Conservation (phyloP, 306 rosid species). For the Cyclanthera cordifolia region DNA sequence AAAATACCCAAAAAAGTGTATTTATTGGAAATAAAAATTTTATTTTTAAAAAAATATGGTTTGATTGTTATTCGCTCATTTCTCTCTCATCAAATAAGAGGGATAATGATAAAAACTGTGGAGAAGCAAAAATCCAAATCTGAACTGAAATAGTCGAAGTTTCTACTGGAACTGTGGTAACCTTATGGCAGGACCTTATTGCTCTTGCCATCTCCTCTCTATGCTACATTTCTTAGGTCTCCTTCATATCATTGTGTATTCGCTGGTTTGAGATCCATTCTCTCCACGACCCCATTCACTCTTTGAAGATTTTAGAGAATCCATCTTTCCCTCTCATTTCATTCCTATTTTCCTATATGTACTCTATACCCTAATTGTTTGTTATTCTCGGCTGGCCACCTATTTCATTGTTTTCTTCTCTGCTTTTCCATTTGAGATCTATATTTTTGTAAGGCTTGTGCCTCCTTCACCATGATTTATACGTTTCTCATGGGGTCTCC, state of each 20-base stretch:
- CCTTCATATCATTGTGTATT: not conserved
- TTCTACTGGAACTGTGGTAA: not conserved
- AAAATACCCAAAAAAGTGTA: too few relatives aligned
- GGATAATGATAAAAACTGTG: too few relatives aligned
- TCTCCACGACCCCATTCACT: not conserved
- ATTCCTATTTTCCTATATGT: not conserved
- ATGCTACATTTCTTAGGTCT: too few relatives aligned
- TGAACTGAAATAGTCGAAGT: too few relatives aligned
- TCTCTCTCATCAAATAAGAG: too few relatives aligned
- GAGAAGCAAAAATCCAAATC: too few relatives aligned
- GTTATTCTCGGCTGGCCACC: not conserved
- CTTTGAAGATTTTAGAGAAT: not conserved
- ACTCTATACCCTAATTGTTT: not conserved
- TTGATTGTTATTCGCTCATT: too few relatives aligned
- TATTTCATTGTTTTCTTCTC: not conserved
- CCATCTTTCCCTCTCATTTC: not conserved
- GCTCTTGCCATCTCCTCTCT: not conserved
- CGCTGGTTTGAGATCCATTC: not conserved
- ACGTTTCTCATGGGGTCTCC: not conserved
- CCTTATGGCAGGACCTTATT: constrained; percentile 13
- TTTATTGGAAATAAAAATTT: too few relatives aligned
- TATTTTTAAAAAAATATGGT: too few relatives aligned
- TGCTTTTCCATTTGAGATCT: not conserved
- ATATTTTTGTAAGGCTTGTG: not conserved
- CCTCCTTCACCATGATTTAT: not conserved